Evolutionary conservation across 139 green algal genomes (phyloP).

Genomic region (Trebouxia sp.): DNA sequence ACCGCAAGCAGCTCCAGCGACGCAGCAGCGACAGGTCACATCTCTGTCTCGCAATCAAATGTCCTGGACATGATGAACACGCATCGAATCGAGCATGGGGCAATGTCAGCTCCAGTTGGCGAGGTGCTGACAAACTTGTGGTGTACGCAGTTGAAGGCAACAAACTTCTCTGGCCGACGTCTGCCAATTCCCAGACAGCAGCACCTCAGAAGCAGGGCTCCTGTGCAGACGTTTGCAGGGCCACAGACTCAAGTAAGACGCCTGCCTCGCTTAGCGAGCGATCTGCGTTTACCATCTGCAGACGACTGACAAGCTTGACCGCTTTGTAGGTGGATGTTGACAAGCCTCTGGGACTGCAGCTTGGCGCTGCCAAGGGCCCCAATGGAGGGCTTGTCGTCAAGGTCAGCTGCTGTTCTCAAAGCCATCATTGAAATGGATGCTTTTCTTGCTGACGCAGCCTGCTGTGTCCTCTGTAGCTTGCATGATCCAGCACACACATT

Average conservation of each 20-base stretch:
- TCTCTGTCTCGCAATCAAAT: neutral
- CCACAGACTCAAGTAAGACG: neutral
- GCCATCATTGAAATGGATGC: neutral
- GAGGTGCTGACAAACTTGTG: neutral
- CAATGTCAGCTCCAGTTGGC: neutral
- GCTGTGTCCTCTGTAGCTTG: no score
- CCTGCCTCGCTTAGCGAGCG: neutral
- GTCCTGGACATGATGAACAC: neutral
- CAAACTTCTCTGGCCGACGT: constrained; percentile 18
- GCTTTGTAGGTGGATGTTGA: constrained; percentile 80
- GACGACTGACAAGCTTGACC: neutral
- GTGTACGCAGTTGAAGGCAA: constrained; percentile 2
- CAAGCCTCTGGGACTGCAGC: constrained; percentile 86
- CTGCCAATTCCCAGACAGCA: constrained; percentile 10
- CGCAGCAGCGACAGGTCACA: neutral
- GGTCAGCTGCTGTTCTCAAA: constrained; percentile 28
- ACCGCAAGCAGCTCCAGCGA: neutral
- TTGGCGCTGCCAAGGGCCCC: constrained; percentile 62
- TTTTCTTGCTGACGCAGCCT: neutral
- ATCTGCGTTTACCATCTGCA: neutral
- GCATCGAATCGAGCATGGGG: no score
- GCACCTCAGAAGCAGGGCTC: neutral
- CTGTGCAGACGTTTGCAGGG: neutral
- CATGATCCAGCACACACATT: neutral
- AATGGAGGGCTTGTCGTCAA: constrained; percentile 81